Evolutionary conservation across 805 yeast species (phyloP), one percentile per base, ranked within the genome.

Genomic region (Pichia phayaonensis): DNA sequence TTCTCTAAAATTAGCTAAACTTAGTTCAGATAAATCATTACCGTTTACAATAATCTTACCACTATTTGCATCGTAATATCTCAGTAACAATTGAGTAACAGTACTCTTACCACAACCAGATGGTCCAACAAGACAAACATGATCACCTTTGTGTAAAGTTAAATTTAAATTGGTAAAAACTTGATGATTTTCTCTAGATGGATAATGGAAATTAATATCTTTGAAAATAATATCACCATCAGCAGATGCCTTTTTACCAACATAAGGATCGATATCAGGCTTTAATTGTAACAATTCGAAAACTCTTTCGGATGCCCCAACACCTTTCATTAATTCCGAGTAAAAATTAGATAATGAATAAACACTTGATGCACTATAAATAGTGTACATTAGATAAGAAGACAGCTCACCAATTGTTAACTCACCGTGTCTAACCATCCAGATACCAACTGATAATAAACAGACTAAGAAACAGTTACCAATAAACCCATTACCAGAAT

Each of bases 71-170:
- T 90, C 96, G 66, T 92, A 92, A 62, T 86, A 87, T 52, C 98
- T 73, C 58, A 90, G 68, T 43, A 92, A 68, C 47, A 92, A 69
- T 47, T 90, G 87, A 8, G 90, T 76, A 3, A 92, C 79, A 0
- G 97, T 90, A 18, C 96, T 87, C 65, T 92, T 92, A 24, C 98
- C 98, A 54, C 96, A 86, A 1, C 98, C 98, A 34, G 95, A 84
- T n/a, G 96, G 97, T 2, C 98, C 98, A 18, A 90, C 97, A 52
- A 92, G 64, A 63, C 97, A 90, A 16, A 90, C 82, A 59, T 92
- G 92, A 58, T 88, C 90, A 15, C 97, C 97, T 34, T 86, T 81
- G 16, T 72, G 64, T 43, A 92, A 82, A 2, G 69, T 72, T 50
- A 92, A 72, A 56, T 79, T 72, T 49, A 90, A 67, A 22, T 76